A percentile compares a stretch with the other conserved stretches of the same genome.
phyloP scores from a whole-genome alignment of 148 eudicot species.

The Nepenthes mirabilis region DNA sequence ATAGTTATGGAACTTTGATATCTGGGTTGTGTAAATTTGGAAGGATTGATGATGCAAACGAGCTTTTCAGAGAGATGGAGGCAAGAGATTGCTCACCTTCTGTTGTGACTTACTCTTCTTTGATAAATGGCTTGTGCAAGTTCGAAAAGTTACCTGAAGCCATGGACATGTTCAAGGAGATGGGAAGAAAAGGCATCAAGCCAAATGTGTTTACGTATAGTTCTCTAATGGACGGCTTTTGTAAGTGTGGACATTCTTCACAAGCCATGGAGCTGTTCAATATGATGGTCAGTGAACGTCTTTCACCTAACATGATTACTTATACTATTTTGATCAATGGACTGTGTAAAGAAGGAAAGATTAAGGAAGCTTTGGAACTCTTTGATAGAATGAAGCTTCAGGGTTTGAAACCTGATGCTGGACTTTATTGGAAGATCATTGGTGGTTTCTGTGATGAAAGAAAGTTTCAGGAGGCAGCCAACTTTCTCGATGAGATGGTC shows the following conservation, averaged over 20 bases:
- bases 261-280: slow-evolving; percentile 53
- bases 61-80: slow-evolving; percentile 65
- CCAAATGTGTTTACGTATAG: slow-evolving; percentile 87
- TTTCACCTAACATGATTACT: slow-evolving; percentile 65
- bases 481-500: slow-evolving; percentile 87
- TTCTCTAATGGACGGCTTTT: slow-evolving; percentile 75
- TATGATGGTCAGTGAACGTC: slow-evolving; percentile 36
- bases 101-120: slow-evolving; percentile 66
- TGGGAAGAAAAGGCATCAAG: slow-evolving; percentile 46
- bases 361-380: slow-evolving; percentile 48
- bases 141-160: slow-evolving; percentile 50
- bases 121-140: slow-evolving; percentile 70
- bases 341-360: slow-evolving; percentile 63
- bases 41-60: slow-evolving; percentile 49
- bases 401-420: slow-evolving; percentile 85
- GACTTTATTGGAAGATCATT: slow-evolving; percentile 62
- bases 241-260: slow-evolving; percentile 48
- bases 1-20: slow-evolving; percentile 84
- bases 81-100: slow-evolving; percentile 50
- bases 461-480: slow-evolving; percentile 76
- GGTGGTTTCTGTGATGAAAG: slow-evolving; percentile 36
- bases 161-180: slow-evolving; percentile 39
- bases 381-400: slow-evolving; percentile 88
- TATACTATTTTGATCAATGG: slow-evolving; percentile 77
- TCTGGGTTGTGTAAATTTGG: slow-evolving; percentile 68